Conservation (phyloP, 805 yeast genomes). For the Brettanomyces custersianus region DNA sequence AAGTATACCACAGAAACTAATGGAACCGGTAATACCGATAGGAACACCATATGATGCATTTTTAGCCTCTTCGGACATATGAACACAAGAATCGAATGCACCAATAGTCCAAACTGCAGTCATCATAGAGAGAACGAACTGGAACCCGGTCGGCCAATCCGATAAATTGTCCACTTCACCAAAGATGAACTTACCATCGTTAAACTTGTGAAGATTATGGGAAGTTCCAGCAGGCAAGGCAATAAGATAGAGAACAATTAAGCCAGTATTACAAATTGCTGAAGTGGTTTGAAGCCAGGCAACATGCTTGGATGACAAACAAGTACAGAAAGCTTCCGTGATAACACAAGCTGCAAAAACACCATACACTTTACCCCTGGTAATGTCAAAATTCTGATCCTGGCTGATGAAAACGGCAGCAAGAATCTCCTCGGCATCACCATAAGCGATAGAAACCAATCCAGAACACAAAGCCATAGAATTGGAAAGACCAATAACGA, state of each 20-base stretch:
- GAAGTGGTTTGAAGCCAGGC: constrained; percentile 55
- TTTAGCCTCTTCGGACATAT: constrained; percentile 63
- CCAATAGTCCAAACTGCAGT: constrained; percentile 73
- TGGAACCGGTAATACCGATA: constrained; percentile 52
- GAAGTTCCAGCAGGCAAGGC: constrained; percentile 57
- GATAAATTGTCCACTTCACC: constrained; percentile 41
- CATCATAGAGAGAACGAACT: constrained; percentile 38
- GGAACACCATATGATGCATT: constrained; percentile 59
- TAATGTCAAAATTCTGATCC: constrained; percentile 48
- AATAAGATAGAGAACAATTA: constrained; percentile 47
- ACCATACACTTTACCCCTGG: constrained; percentile 50
- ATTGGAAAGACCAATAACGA: constrained; percentile 58
- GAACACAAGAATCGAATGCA: constrained; percentile 64
- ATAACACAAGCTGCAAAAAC: constrained; percentile 55
- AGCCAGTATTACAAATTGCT: constrained; percentile 41
- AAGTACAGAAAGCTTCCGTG: constrained; percentile 43
- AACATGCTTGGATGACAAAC: constrained; percentile 45
- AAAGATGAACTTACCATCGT: constrained; percentile 46
- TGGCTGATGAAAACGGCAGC: constrained; percentile 44
- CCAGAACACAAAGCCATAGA: constrained; percentile 61
- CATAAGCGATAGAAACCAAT: constrained; percentile 59
- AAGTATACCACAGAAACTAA: constrained; percentile 45
- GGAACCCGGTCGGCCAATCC: constrained; percentile 55
- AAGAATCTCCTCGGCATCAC: constrained; percentile 50
- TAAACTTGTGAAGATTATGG: constrained; percentile 28